Evolutionary conservation across 2,329 filamentous ascomycete species (phyloP).

Genomic region (Arthrobotrys musiformis): DNA sequence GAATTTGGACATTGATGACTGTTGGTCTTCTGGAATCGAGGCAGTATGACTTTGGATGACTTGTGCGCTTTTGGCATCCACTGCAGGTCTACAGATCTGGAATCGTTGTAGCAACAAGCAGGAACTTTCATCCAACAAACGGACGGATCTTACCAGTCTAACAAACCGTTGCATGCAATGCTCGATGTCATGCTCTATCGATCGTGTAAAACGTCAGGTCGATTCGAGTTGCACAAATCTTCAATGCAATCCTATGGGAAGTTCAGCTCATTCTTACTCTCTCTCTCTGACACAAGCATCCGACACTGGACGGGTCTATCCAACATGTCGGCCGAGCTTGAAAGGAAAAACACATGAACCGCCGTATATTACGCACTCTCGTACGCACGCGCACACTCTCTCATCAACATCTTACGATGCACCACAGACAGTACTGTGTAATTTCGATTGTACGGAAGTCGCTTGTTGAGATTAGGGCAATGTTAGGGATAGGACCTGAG

Average conservation of each 20-base stretch:
- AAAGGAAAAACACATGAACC: slow-evolving; percentile 12
- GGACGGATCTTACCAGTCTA: background rate
- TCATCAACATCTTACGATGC: background rate
- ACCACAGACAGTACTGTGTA: slow-evolving; percentile 1
- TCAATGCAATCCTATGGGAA: background rate
- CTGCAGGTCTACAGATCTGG: slow-evolving; percentile 37
- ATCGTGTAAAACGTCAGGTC: slow-evolving; percentile 5
- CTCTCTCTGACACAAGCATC: slow-evolving; percentile 21
- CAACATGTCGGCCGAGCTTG: slow-evolving; percentile 30
- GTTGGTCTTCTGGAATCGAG: background rate
- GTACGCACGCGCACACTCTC: background rate
- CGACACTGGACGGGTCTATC: slow-evolving; percentile 23
- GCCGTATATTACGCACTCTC: no score
- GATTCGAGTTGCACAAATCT: slow-evolving; percentile 35
- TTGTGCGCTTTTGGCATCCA: slow-evolving; percentile 33
- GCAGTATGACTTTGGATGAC: slow-evolving; percentile 40
- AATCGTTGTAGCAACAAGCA: background rate
- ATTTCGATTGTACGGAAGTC: slow-evolving; percentile 14
- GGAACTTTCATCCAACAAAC: background rate
- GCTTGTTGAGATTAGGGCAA: slow-evolving; percentile 1
- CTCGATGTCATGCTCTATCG: slow-evolving; percentile 25
- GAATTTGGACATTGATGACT: background rate
- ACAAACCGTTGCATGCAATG: slow-evolving; percentile 19
- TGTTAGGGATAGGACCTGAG: slow-evolving; percentile 14
- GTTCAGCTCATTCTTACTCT: background rate